Percentiles rank a stretch among this genome's conserved stretches.
Evolutionary conservation across 2,329 filamentous ascomycete genomes (phyloP).

Genomic region (Akanthomyces muscarius): DNA sequence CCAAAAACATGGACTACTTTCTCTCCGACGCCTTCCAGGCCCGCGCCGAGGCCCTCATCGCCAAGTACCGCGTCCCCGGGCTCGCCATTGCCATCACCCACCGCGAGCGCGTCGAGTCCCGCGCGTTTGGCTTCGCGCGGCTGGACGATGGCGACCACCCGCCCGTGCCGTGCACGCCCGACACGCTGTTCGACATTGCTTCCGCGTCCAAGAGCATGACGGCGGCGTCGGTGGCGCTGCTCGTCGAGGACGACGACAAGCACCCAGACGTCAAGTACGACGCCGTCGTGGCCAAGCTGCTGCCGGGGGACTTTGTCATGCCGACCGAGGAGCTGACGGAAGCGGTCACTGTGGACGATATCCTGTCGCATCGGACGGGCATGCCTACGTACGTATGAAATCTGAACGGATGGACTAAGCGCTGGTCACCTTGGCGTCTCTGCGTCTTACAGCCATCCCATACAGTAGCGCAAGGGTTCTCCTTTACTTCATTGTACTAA

Average conservation of each 20-base stretch:
- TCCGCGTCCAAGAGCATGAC: conserved; percentile 28
- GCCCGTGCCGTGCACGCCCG: conserved; percentile 20
- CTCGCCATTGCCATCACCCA: conserved; percentile 23
- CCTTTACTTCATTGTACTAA: background rate
- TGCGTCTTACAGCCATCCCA: too few species aligned
- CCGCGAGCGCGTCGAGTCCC: conserved; percentile 18
- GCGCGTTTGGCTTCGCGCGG: conserved; percentile 24
- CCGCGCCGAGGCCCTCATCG: conserved; percentile 13
- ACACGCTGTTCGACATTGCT: conserved; percentile 28
- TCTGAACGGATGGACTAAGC: too few species aligned
- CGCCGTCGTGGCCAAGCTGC: conserved; percentile 23
- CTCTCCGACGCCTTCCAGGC: conserved; percentile 4
- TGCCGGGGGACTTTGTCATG: conserved; percentile 28
- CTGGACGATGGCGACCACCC: conserved; percentile 18
- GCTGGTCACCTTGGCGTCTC: too few species aligned
- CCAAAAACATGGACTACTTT: conserved; percentile 14
- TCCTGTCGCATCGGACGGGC: conserved; percentile 26
- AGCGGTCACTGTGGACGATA: conserved; percentile 24
- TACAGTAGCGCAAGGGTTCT: too few species aligned
- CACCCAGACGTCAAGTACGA: conserved; percentile 25
- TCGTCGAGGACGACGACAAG: conserved; percentile 23
- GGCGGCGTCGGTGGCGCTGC: conserved; percentile 24
- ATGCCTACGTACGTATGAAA: conserved; percentile 22
- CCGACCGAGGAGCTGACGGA: conserved; percentile 20
- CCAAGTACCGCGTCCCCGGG: conserved; percentile 24